Evolutionary conservation across 108 stramenopile genomes (phyloP), one percentile per base, ranked within the genome.

Genomic region (Cylindrotheca fusiformis): DNA sequence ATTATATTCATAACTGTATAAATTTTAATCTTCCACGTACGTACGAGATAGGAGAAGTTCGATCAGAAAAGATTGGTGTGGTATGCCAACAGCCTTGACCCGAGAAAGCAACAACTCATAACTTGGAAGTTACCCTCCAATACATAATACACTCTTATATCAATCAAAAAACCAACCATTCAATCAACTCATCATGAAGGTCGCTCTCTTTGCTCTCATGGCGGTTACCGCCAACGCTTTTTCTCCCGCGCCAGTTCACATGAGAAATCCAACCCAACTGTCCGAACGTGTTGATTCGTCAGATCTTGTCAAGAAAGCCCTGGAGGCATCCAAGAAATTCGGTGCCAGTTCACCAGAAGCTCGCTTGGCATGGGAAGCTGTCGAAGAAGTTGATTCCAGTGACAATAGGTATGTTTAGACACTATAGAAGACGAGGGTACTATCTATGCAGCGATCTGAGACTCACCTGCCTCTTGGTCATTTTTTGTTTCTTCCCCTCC

Each of bases 301-400:
- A 25, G 51, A 31, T 4, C 72, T 79, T 58, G 75, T 93, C 58
- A 60, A 84, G 58, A 86, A 75, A 12, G 91, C 91, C 53, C 53
- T 85, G 47, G 82, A 52, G n/a, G 74, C 78, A 6, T 77, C 77
- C 59, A 85, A 87, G 49, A 74, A 76, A 53, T 82, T 62, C 53
- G 87, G 91, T 47, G 53, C 79, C 0, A 62, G 72, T 12, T 84
- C 80, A 12, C 46, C 55, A 10, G 86, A 93, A 61, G 91, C 91
- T 19, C 67, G 74, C 46, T 60, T 88, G 45, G 83, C 84, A n/a
- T 93, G 91, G 91, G 91, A 93, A 32, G 68, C 70, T 26, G 87
- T 93, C 14, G 91, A 93, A 65, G 91, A 93, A 71, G 62, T 93
- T 52, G 56, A 81, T 53, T 78, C 91, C 21, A 59, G 65, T 50